phyloP scores from a whole-genome alignment of 805 yeast genomes.

The Kregervanrija delftensis region DNA sequence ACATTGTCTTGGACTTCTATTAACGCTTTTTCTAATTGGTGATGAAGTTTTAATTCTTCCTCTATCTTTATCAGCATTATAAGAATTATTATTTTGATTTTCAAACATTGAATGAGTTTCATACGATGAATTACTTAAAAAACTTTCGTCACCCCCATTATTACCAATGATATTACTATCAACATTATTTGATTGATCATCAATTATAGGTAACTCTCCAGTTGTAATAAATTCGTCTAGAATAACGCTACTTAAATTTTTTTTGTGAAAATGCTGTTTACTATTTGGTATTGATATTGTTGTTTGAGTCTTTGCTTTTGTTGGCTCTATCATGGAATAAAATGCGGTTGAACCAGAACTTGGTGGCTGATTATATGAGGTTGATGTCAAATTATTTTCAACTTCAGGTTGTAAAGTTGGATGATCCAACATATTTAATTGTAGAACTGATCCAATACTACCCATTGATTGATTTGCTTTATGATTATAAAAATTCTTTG shows the following conservation, averaged over 20 bases:
- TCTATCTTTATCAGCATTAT: constrained; percentile 9
- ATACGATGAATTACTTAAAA: background rate
- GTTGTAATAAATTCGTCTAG: constrained; percentile 25
- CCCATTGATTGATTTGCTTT: constrained; percentile 1
- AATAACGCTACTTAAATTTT: constrained; percentile 18
- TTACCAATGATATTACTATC: constrained; percentile 1
- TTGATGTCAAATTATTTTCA: background rate
- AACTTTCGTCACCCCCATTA: background rate
- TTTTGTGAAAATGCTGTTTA: constrained; percentile 15
- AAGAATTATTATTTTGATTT: constrained; percentile 6
- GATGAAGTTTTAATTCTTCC: background rate
- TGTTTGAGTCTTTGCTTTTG: constrained; percentile 12
- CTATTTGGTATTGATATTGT: constrained; percentile 9
- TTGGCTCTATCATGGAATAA: constrained; percentile 17
- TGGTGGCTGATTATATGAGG: background rate
- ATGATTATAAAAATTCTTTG: background rate
- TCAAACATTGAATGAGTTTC: constrained; percentile 19
- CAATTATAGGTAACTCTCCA: constrained; percentile 15
- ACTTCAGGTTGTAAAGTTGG: background rate
- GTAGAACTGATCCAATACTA: constrained; percentile 4
- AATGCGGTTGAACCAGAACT: constrained; percentile 3
- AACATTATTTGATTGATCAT: constrained; percentile 5
- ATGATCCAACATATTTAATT: constrained; percentile 2
- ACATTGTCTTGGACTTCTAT: constrained; percentile 5
- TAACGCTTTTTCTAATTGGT: background rate